Evolutionary conservation across 495 filamentous ascomycete species (phyloP), one percentile per base, ranked within the genome.

Genomic region (Pyrenopolyporus hunteri): DNA sequence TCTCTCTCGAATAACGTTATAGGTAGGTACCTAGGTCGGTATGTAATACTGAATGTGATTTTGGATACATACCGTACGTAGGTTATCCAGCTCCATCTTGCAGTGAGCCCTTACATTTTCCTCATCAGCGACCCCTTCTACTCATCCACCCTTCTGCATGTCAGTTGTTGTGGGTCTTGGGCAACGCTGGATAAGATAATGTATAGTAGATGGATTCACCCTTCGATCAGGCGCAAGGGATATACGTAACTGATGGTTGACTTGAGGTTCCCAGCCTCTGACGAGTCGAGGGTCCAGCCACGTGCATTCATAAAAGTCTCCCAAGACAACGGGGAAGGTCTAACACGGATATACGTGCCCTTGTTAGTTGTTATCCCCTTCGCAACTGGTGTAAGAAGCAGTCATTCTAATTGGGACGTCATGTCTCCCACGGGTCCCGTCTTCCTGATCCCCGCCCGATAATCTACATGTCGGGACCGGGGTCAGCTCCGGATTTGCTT

Each of bases 151-250:
- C 14, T 39, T 47, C 49, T 63, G 59, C 59, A 63, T 55, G 36
- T 57, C 52, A 57, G 14, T 45, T 29, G 50, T 50, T 57, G 35
- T 19, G 52, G 49, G 59, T 57, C 59, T 44, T 45, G 17, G 11
- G 37, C 20, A 35, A 54, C 23, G 19, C 35, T 50, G 19, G 35
- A 16, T 26, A 13, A 35, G 48, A 42, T 44, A 55, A 37, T 35
- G 29, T 51, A 37, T 4, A 9, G 37, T 55, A 25, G 50, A 44
- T 54, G 35, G 40, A 55, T 35, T n/a, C 26, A 42, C 14, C 44
- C 36, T 35, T 40, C 39, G 42, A 43, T 57, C 19, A n/a, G 46
- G 49, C 57, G 59, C 52, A 52, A 63, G 59, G 52, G 36, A 44
- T 44, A 31, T 13, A 22, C n/a, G n/a, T n/a, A 31, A 22, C 42